These are phyloP conservation scores for Sarocladiaceae sp. DNA, from an alignment of 2,329 filamentous ascomycete genomes.

Conservation along the genomic window DNA sequence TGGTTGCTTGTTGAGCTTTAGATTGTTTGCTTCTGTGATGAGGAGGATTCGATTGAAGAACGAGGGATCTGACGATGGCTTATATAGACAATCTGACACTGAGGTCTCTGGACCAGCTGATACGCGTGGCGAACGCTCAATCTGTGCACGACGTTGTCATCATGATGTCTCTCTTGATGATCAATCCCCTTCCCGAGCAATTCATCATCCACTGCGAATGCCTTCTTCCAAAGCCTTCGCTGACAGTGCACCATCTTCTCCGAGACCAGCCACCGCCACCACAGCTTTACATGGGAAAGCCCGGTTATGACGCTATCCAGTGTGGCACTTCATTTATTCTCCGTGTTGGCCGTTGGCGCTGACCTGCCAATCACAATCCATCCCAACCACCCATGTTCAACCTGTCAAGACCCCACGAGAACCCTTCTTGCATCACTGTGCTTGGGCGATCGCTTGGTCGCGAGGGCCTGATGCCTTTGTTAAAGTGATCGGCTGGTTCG, in stretches of 20 bases:
- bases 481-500: too few relatives aligned
- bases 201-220: neutral
- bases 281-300: neutral
- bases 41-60: too few relatives aligned
- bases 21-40: too few relatives aligned
- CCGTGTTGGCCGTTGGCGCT: neutral
- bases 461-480: too few relatives aligned
- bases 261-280: neutral
- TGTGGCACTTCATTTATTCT: slow-evolving; percentile 8
- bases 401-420: neutral
- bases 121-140: too few relatives aligned
- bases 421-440: slow-evolving; percentile 6
- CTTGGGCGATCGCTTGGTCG: neutral
- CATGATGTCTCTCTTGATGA: too few relatives aligned
- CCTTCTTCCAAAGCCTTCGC: neutral
- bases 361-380: neutral
- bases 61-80: too few relatives aligned
- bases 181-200: neutral
- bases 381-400: neutral
- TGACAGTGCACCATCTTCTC: neutral
- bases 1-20: too few relatives aligned
- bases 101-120: too few relatives aligned
- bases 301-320: neutral
- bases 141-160: too few relatives aligned
- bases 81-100: too few relatives aligned